These are phyloP conservation scores for Globisporangium paddicum DNA, from an alignment of 352 stramenopile genomes.

Conservation along the genomic window DNA sequence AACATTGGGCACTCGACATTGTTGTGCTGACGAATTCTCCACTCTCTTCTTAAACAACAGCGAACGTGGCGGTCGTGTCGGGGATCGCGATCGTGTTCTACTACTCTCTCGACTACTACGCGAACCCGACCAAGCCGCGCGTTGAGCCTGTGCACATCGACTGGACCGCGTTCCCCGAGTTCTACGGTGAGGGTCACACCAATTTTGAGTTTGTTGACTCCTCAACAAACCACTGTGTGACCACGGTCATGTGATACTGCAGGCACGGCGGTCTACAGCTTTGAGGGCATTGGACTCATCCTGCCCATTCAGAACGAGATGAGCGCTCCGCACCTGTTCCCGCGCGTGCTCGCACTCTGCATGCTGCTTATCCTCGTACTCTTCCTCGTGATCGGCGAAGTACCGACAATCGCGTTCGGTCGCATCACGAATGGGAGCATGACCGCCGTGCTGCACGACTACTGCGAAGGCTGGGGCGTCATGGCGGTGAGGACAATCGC, in stretches of 20 bases:
- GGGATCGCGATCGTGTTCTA: constrained; percentile 82
- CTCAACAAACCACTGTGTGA: not conserved
- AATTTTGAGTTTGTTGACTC: no score
- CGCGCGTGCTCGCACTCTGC: constrained; percentile 40
- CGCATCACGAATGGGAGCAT: constrained; percentile 73
- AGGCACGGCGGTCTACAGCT: constrained; percentile 78
- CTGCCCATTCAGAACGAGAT: constrained; percentile 81
- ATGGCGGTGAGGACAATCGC: constrained; percentile 28
- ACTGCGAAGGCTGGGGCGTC: constrained; percentile 65
- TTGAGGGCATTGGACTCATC: constrained; percentile 75
- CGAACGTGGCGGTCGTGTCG: constrained; percentile 54
- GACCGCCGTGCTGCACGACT: constrained; percentile 69
- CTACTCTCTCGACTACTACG: constrained; percentile 65
- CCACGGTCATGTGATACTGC: not conserved
- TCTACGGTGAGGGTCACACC: constrained; percentile 36
- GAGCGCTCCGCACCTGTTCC: constrained; percentile 48
- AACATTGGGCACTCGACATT: not conserved
- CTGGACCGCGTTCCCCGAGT: constrained; percentile 50
- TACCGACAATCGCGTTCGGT: constrained; percentile 66
- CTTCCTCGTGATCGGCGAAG: constrained; percentile 67
- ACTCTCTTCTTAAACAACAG: constrained; percentile 17
- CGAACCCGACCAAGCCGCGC: constrained; percentile 25
- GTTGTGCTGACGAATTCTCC: not conserved
- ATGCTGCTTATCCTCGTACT: constrained; percentile 73
- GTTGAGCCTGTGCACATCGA: constrained; percentile 15